Evolutionary conservation across 2,329 filamentous ascomycete species (phyloP), one percentile per base, ranked within the genome.

Genomic region (Fusarium fracticaudum): DNA sequence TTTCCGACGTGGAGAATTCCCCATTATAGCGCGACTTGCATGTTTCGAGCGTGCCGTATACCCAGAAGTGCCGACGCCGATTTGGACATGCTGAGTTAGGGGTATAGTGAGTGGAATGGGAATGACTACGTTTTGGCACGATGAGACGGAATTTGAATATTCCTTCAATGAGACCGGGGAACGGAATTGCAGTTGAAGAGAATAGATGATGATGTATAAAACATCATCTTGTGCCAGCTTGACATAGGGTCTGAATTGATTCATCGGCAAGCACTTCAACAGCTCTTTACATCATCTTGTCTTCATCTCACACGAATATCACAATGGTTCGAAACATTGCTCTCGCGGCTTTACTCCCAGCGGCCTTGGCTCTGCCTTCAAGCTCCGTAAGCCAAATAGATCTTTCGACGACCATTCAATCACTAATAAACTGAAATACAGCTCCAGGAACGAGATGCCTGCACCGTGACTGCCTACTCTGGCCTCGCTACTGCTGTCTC

Each of bases 341-440:
- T 17, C 20, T 54, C 11, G 50, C 50, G 6, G 50, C 50, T 22
- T 54, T 54, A 10, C 33, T 54, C 6, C 50, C 50, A 22, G 50
- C 50, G 4, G 48, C 17, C 31, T 53, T 17, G 48, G 48, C 31
- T 20, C n/a, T 53, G 12, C 31, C 48, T 8, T 51, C 47, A 24
- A 24, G 4, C 29, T 33, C 47, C 6, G 48, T 53, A 15, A 20
- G 48, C 8, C 4, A 26, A 24, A 1, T 2, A 15, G 17, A 3
- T 3, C 8, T 8, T 6, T 20, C n/a, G 0, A 22, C 9, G 1
- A 10, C n/a, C 0, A 4, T 26, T 8, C 10, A n/a, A 20, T 11
- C 9, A 37, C 31, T 53, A 20, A 37, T 2, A 8, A 9, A 8
- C 3, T 2, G 5, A 8, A 53, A 7, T 20, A 0, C 8, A 53